Base-by-base conservation (phyloP, 306 rosid genomes). In the Lagenaria siceraria region DNA sequence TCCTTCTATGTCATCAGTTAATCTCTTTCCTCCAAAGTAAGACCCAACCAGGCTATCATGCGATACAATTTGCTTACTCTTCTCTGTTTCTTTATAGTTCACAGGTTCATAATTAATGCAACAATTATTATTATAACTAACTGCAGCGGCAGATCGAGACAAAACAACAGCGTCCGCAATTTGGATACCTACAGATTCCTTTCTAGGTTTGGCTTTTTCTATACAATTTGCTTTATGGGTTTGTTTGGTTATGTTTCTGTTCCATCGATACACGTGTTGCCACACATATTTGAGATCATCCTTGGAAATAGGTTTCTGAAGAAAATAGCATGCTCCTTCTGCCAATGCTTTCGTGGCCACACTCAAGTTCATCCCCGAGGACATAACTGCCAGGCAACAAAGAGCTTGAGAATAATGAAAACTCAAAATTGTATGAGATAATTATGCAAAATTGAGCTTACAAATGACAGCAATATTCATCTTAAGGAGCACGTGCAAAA, bases 291-390 rank as follows among this genome's bases (percentile, higher is more conserved):
- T 84, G 42, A 88, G 82, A 78, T 87, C 85, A 6, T 78, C 73
- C 59, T 48, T 27, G 15, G 27, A 33, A 71, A 90, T 56, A 54
- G 92, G 96, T 62, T 87, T 90, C 80, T 78, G 12, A 27, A 87
- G 83, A 75, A 87, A 72, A 79, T 75, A 81, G 64, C 85, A 71
- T 29, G 77, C 82, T 48, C 87, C 85, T 81, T 31, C 53, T 3
- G 75, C 68, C 13, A 84, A 51, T 40, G 86, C 86, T 72, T 29
- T 80, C n/a, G 4, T 4, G 13, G 81, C 85, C 25, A 75, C 46
- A 25, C 46, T 43, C 48, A 48, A 66, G 43, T 54, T 58, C 40
- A 25, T 35, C 42, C 80, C 80, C 2, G 83, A 54, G 12, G 79
- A 68, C 68, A 85, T 80, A 18, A 83, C 92, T 86, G 78, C 69